Evolutionary conservation across 345 rosid genomes (phyloP).

Genomic region (Cardamine resedifolia): DNA sequence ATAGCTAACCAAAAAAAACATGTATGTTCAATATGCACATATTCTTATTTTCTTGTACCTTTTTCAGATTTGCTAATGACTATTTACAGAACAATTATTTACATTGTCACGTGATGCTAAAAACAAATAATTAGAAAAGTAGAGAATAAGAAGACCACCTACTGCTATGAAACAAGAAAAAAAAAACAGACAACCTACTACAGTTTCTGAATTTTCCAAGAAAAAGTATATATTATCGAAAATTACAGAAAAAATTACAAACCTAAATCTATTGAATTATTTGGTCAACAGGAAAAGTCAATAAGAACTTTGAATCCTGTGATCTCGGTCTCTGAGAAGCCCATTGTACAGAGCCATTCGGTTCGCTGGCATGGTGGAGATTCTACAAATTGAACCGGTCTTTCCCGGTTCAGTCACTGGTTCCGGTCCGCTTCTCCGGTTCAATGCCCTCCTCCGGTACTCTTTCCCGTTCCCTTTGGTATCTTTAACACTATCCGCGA

Average conservation of each 20-base stretch:
- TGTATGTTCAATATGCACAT: neutral
- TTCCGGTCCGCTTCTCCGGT: conserved; percentile 10
- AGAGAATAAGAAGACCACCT: conserved; percentile 19
- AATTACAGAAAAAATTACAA: conserved; percentile 7
- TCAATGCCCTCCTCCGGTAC: conserved; percentile 24
- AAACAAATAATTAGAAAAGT: conserved; percentile 5
- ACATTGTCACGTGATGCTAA: conserved; percentile 9
- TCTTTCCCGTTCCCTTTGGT: conserved; percentile 38
- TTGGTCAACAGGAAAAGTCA: conserved; percentile 37
- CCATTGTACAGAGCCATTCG: conserved; percentile 68
- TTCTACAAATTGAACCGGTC: conserved; percentile 40
- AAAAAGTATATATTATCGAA: neutral
- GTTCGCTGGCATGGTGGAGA: conserved; percentile 51
- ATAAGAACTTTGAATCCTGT: conserved; percentile 46
- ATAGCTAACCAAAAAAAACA: neutral
- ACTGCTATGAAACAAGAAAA: neutral
- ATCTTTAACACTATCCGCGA: conserved; percentile 78
- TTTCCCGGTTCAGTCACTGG: conserved; percentile 23
- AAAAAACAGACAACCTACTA: conserved; percentile 1
- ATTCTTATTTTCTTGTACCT: neutral
- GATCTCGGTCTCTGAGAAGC: conserved; percentile 59
- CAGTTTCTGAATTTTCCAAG: conserved; percentile 3
- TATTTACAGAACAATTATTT: conserved; percentile 4
- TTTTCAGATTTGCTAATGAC: neutral
- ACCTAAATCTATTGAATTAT: neutral